Conservation (phyloP, 2,329 filamentous ascomycete species). For the Fulvia fulva region DNA sequence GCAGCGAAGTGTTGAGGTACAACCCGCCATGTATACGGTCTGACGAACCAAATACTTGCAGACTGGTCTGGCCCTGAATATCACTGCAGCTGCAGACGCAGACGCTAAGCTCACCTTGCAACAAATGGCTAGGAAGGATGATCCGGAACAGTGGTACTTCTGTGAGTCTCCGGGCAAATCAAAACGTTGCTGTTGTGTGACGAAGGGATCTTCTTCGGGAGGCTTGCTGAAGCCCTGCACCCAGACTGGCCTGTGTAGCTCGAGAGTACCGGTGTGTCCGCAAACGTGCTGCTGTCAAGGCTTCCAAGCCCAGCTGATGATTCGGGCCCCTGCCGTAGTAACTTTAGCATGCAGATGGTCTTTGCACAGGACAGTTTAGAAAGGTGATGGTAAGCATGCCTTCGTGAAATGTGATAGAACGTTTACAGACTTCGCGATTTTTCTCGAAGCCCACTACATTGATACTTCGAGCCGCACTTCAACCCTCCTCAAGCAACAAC, state of each 20-base stretch:
- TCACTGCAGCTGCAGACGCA: constrained; percentile 4
- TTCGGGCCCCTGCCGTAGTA: neutral
- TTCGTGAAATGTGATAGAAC: neutral
- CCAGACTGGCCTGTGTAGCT: constrained; percentile 13
- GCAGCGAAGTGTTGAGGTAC: neutral
- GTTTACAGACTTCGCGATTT: neutral
- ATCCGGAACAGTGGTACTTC: neutral
- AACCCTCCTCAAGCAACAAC: constrained; percentile 19
- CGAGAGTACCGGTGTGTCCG: constrained; percentile 16
- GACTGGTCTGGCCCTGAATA: constrained; percentile 7
- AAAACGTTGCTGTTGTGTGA: neutral
- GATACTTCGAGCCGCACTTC: constrained; percentile 19
- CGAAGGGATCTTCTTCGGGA: constrained; percentile 5
- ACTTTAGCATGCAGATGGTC: neutral
- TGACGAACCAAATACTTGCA: neutral
- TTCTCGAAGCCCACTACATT: constrained; percentile 7
- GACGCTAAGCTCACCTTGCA: neutral
- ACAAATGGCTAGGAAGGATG: neutral
- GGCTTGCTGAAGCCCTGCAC: constrained; percentile 12
- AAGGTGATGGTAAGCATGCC: neutral
- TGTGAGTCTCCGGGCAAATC: neutral
- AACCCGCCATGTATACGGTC: neutral
- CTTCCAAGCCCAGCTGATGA: neutral
- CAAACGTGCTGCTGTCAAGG: constrained; percentile 5
- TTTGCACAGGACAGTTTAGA: neutral